Conservation (phyloP, 2,329 filamentous ascomycete species). For the Ophiostoma populinum region DNA sequence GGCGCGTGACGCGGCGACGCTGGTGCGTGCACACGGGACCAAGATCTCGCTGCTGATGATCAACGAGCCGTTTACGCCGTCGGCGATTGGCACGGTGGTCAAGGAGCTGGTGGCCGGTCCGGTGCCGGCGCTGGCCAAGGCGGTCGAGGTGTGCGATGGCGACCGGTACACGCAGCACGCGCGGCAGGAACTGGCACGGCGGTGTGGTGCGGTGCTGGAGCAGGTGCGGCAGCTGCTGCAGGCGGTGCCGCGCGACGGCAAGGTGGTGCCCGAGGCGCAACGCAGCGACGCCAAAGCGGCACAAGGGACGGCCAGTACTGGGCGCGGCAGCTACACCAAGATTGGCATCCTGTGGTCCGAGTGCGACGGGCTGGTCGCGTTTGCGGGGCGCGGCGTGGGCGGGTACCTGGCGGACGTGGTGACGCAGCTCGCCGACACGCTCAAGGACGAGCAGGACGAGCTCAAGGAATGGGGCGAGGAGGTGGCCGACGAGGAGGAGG, state of each 20-base stretch:
- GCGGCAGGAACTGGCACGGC: slow-evolving; percentile 27
- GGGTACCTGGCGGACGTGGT: slow-evolving; percentile 56
- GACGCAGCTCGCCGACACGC: slow-evolving; percentile 53
- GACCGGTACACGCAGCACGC: slow-evolving; percentile 45
- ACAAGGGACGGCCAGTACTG: slow-evolving; percentile 11
- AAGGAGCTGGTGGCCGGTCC: slow-evolving; percentile 54
- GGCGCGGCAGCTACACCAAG: slow-evolving; percentile 38
- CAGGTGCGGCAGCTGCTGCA: slow-evolving; percentile 45
- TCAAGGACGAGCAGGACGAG: slow-evolving; percentile 73
- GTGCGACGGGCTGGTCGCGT: slow-evolving; percentile 53
- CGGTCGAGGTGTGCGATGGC: slow-evolving; percentile 46
- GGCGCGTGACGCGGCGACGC: slow-evolving; percentile 50
- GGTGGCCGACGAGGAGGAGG: slow-evolving; percentile 37
- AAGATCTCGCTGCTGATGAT: slow-evolving; percentile 77
- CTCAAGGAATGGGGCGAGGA: slow-evolving; percentile 75
- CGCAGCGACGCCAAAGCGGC: slow-evolving; percentile 22
- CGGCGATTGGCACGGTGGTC: slow-evolving; percentile 54
- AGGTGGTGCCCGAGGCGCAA: slow-evolving; percentile 26
- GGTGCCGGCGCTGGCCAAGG: slow-evolving; percentile 58
- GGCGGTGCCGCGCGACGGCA: slow-evolving; percentile 42
- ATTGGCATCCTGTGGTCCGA: slow-evolving; percentile 72
- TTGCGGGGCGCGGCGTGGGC: slow-evolving; percentile 50
- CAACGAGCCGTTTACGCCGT: slow-evolving; percentile 71
- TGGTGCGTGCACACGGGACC: slow-evolving; percentile 69
- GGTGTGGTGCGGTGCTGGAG: slow-evolving; percentile 40